Conservation (phyloP, 192 early-diverging fungal genomes). For the Oehlia diaphana region DNA sequence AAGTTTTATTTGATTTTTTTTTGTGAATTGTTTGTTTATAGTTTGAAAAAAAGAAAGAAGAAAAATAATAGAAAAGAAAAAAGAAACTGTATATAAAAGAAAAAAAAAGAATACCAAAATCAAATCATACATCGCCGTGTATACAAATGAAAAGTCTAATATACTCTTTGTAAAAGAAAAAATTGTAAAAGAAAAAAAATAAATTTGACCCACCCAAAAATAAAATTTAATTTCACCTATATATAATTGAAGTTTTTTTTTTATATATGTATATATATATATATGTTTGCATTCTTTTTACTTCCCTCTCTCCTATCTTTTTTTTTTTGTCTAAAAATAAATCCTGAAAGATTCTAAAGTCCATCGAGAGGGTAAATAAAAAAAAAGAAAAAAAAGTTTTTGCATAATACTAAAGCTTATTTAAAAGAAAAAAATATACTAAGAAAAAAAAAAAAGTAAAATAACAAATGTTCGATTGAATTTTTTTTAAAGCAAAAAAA, state of each 20-base stretch:
- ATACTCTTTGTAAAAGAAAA: no score
- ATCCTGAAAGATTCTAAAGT: slow-evolving; percentile 1
- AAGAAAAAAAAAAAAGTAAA: background rate
- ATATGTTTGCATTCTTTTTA: no score
- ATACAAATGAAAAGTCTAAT: no score
- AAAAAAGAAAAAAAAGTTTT: background rate
- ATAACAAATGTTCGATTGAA: background rate
- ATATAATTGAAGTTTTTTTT: background rate
- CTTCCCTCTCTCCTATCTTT: background rate
- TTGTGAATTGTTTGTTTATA: background rate
- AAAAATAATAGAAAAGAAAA: background rate
- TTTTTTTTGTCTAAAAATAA: background rate
- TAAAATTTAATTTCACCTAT: background rate
- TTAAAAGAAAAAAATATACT: slow-evolving; percentile 5
- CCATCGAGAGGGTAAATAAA: background rate
- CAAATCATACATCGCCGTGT: background rate
- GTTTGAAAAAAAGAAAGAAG: background rate
- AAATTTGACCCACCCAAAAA: background rate
- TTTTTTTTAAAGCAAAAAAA: background rate
- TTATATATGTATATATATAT: background rate
- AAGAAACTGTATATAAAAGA: background rate
- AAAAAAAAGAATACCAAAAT: background rate
- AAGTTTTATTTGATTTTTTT: slow-evolving; percentile 14
- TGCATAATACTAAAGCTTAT: background rate
- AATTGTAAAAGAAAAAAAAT: no score